A percentile compares a stretch with the other conserved stretches of the same genome.
Conservation (phyloP, 2,329 filamentous ascomycete genomes). For the Hymenoscyphus scutula region DNA sequence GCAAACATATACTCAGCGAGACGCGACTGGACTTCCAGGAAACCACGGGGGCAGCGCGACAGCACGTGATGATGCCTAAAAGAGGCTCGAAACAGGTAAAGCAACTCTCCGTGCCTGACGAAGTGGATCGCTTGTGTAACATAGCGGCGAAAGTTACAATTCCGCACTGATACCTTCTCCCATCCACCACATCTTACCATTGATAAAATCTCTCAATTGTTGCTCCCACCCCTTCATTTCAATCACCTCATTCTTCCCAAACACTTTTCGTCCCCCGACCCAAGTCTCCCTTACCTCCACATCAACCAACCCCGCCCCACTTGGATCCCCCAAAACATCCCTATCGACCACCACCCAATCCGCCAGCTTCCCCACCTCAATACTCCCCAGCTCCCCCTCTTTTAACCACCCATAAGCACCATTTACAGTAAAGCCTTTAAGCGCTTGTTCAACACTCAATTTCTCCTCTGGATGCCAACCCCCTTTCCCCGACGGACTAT, state of each 20-base stretch:
- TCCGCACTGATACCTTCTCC: background rate
- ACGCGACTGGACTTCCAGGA: background rate
- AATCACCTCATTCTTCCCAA: background rate
- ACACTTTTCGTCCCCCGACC: constrained; percentile 52
- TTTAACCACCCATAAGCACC: constrained; percentile 59
- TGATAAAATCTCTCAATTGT: background rate
- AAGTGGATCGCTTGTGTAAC: no score
- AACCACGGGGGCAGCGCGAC: background rate
- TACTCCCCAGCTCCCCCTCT: constrained; percentile 57
- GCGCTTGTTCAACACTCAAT: constrained; percentile 56
- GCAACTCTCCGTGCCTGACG: no score
- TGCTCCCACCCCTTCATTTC: background rate
- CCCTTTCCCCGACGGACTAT: constrained; percentile 44
- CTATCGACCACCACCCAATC: constrained; percentile 70
- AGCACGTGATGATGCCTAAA: constrained; percentile 4
- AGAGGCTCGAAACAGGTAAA: no score
- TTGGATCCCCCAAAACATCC: constrained; percentile 48
- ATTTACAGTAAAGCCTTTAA: constrained; percentile 60
- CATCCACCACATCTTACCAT: constrained; percentile 9
- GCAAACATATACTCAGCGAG: background rate
- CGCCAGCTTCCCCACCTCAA: constrained; percentile 59
- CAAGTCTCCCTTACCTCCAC: constrained; percentile 64
- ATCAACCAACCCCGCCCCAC: constrained; percentile 50
- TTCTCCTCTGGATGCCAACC: constrained; percentile 62
- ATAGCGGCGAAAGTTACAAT: background rate